Conservation (phyloP, 1,139 yeast genomes). For the Pichia sp. region DNA sequence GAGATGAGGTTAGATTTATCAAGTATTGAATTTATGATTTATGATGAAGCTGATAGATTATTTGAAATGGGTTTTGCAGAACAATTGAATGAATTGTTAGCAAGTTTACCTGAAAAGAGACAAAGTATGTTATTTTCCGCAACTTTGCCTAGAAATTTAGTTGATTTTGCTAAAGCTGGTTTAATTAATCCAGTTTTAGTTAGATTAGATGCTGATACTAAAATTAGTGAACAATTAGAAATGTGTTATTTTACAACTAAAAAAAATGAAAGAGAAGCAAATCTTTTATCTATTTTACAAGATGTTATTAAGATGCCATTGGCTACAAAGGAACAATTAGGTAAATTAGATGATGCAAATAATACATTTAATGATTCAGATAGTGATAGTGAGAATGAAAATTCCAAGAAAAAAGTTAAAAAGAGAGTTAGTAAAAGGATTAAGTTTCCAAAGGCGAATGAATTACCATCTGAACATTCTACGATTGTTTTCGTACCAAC, state of each 20-base stretch:
- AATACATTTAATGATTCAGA: slow-evolving; percentile 42
- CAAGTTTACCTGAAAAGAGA: slow-evolving; percentile 72
- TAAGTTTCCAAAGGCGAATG: slow-evolving; percentile 71
- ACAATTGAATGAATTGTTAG: slow-evolving; percentile 84
- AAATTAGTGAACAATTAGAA: slow-evolving; percentile 83
- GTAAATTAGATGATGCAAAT: slow-evolving; percentile 44
- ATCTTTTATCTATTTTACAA: slow-evolving; percentile 65
- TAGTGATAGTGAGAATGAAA: slow-evolving; percentile 41
- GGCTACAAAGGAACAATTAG: slow-evolving; percentile 61
- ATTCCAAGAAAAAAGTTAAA: slow-evolving; percentile 16
- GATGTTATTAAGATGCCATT: slow-evolving; percentile 81
- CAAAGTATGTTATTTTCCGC: slow-evolving; percentile 93
- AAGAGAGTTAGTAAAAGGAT: slow-evolving; percentile 36
- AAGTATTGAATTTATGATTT: slow-evolving; percentile 82
- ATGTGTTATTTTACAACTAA: slow-evolving; percentile 83
- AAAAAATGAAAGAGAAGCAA: slow-evolving; percentile 85
- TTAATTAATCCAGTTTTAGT: slow-evolving; percentile 86
- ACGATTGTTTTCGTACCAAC: slow-evolving; percentile 96
- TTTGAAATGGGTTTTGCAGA: slow-evolving; percentile 97
- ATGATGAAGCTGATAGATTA: slow-evolving; percentile 96
- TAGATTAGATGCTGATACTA: slow-evolving; percentile 85
- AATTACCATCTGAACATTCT: slow-evolving; percentile 74
- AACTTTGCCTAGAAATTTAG: slow-evolving; percentile 84
- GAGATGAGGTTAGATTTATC: slow-evolving; percentile 87
- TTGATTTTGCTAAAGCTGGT: slow-evolving; percentile 97